A percentile compares a stretch with the other conserved stretches of the same genome.
phyloP scores from a whole-genome alignment of 768 basidiomycete genomes.

The Coprinopsis strossmayeri region DNA sequence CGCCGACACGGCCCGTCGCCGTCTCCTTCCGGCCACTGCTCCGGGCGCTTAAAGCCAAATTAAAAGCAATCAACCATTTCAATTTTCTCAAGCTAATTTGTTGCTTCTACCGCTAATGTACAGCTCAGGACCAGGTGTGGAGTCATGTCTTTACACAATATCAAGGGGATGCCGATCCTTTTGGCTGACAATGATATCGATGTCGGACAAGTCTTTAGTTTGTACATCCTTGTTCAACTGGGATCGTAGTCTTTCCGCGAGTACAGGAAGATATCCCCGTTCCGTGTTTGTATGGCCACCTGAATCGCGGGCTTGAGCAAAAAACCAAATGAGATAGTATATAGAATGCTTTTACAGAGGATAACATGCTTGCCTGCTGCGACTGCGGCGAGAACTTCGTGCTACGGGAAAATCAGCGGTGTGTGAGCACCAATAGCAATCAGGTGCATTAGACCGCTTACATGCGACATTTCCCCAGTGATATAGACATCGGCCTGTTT shows the following conservation, averaged over 20 bases:
- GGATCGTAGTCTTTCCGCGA: conserved; percentile 55
- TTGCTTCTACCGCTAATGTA: too few relatives aligned
- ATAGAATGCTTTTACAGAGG: conserved; percentile 55
- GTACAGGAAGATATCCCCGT: conserved; percentile 79
- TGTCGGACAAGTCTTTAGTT: conserved; percentile 28
- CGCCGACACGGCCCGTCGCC: too few relatives aligned
- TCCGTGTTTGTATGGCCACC: conserved; percentile 95
- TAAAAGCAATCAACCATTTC: too few relatives aligned
- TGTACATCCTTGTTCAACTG: conserved; percentile 37
- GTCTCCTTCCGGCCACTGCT: not conserved
- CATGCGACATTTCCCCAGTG: conserved; percentile 92
- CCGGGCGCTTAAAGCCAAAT: too few relatives aligned
- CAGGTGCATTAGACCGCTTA: conserved; percentile 31
- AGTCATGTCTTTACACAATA: conserved; percentile 61
- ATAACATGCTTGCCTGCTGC: conserved; percentile 75
- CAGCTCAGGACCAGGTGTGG: too few relatives aligned
- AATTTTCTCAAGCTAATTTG: too few relatives aligned
- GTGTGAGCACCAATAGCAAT: conserved; percentile 11
- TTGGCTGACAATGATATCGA: conserved; percentile 67
- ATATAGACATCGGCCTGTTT: conserved; percentile 80
- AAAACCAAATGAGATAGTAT: conserved; percentile 10
- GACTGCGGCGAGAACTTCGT: conserved; percentile 79
- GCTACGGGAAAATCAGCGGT: conserved; percentile 39
- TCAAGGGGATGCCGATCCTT: conserved; percentile 71
- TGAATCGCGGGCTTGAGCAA: conserved; percentile 25